Evolutionary conservation across 176 grass and related monocot genomes (phyloP).

Genomic region (Tillandsia fasciculata): DNA sequence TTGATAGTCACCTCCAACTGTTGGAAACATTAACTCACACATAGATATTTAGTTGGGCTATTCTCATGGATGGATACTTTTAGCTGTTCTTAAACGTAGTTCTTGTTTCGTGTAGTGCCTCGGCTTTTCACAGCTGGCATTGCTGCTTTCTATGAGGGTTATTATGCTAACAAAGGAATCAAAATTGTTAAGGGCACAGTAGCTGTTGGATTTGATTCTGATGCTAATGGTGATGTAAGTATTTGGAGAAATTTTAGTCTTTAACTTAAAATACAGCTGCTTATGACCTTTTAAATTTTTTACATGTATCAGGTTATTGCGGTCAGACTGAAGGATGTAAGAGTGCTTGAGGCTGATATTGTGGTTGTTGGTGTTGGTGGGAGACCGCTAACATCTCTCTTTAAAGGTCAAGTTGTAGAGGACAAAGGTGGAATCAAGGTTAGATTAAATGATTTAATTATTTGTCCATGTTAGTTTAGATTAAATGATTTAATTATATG

Average conservation of each 20-base stretch:
- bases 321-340: slow-evolving; percentile 82
- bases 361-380: slow-evolving; percentile 91
- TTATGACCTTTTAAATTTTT: neutral
- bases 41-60: neutral
- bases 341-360: slow-evolving; percentile 67
- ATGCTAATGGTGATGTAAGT: slow-evolving; percentile 79
- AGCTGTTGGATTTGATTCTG: slow-evolving; percentile 74
- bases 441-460: slow-evolving; percentile 2
- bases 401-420: slow-evolving; percentile 83
- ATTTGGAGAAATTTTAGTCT: neutral
- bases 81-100: neutral
- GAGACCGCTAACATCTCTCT: slow-evolving; percentile 60
- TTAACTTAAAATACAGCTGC: neutral
- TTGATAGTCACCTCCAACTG: neutral
- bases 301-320: slow-evolving; percentile 51
- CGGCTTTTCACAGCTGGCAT: slow-evolving; percentile 79
- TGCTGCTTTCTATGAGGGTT: slow-evolving; percentile 82
- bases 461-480: neutral
- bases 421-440: slow-evolving; percentile 99
- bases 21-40: neutral
- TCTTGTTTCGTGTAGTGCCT: slow-evolving; percentile 60
- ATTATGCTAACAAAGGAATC: slow-evolving; percentile 90
- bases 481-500: neutral
- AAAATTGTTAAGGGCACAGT: slow-evolving; percentile 78
- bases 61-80: neutral